Percentiles rank a stretch among this genome's conserved stretches.
Conservation (phyloP, 75 land plant species). For the Selaginella tamariscina region DNA sequence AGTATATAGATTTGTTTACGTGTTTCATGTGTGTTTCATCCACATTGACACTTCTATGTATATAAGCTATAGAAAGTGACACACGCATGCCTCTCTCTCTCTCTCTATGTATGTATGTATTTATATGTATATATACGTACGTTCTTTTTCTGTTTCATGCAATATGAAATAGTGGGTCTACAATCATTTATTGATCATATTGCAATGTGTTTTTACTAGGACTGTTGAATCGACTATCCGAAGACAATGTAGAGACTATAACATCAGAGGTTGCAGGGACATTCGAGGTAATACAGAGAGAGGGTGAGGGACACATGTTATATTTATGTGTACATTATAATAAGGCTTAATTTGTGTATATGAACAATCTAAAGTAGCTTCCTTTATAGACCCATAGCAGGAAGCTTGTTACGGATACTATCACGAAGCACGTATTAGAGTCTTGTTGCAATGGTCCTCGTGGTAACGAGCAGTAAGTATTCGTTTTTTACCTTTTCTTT, state of each 20-base stretch:
- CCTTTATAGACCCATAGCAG: conserved; percentile 52
- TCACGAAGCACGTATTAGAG: conserved; percentile 59
- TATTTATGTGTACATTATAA: conserved; percentile 7
- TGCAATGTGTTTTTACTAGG: conserved; percentile 27
- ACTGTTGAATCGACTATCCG: conserved; percentile 77
- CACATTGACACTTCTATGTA: neutral
- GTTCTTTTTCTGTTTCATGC: neutral
- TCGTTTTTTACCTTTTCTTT: conserved; percentile 1
- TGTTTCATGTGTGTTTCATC: neutral
- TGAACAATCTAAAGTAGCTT: neutral
- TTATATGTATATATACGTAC: neutral
- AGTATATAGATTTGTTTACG: neutral
- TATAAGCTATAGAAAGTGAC: neutral
- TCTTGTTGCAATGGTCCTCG: conserved; percentile 79
- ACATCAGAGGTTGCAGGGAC: conserved; percentile 53
- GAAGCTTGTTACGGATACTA: conserved; percentile 44
- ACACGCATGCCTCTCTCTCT: neutral
- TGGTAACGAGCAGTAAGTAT: conserved; percentile 78
- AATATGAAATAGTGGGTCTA: neutral
- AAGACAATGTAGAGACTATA: conserved; percentile 83
- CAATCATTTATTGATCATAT: neutral
- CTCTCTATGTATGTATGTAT: neutral
- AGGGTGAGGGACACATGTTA: conserved; percentile 8
- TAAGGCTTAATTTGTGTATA: neutral
- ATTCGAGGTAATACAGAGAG: conserved; percentile 48